These are phyloP conservation scores for Cryphonectria radicalis DNA, from an alignment of 2,329 filamentous ascomycete species.

Conservation along the genomic window DNA sequence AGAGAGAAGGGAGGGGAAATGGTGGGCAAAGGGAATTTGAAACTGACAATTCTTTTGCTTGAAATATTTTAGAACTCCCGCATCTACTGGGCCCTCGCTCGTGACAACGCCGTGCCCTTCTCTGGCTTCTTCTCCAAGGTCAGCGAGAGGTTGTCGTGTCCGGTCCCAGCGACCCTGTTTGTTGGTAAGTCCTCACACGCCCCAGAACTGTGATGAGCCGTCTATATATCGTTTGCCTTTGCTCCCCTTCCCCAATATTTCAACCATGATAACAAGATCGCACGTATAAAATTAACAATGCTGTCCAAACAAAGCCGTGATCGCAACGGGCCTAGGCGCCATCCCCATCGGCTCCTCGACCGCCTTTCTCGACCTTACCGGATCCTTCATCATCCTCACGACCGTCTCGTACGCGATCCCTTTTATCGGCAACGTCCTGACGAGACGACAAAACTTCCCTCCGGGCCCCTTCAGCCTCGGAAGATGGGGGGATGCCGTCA, in stretches of 20 bases:
- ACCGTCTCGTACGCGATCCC: conserved; percentile 57
- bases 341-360: conserved; percentile 59
- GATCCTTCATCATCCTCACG: conserved; percentile 61
- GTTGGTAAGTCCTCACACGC: conserved; percentile 36
- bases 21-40: no score
- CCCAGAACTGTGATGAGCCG: no score
- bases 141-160: conserved; percentile 59
- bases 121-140: conserved; percentile 56
- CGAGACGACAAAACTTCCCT: conserved; percentile 54
- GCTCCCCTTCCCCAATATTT: background rate
- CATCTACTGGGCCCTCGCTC: conserved; percentile 58
- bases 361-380: conserved; percentile 61
- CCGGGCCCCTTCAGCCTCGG: conserved; percentile 59
- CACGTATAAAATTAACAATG: background rate
- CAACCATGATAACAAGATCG: background rate
- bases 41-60: background rate
- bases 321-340: conserved; percentile 58
- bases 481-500: conserved; percentile 52
- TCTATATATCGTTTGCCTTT: background rate
- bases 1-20: no score
- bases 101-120: conserved; percentile 65
- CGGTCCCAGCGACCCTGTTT: conserved; percentile 61
- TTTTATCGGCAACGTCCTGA: conserved; percentile 55
- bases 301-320: conserved; percentile 36
- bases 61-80: conserved; percentile 32